These are phyloP conservation scores for Pichia sp. DNA, from an alignment of 1,139 yeast species.

Conservation along the genomic window DNA sequence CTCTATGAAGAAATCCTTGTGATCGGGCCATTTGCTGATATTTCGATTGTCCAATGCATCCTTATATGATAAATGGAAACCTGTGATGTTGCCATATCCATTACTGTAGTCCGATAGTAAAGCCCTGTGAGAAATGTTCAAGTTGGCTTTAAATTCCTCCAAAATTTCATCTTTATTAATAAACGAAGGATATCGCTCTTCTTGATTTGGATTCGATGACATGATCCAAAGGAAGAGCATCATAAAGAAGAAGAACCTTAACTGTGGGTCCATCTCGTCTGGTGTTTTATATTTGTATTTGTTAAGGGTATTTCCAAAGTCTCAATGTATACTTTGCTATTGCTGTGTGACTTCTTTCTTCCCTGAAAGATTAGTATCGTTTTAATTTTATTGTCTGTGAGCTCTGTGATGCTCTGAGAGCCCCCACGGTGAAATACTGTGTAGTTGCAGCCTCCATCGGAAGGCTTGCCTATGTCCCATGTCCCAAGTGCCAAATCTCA, in stretches of 20 bases:
- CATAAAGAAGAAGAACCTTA: slow-evolving; percentile 24
- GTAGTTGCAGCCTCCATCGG: too few species aligned
- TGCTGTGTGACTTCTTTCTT: too few species aligned
- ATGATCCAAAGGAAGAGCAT: slow-evolving; percentile 29
- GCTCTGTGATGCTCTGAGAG: too few species aligned
- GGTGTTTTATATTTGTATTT: too few species aligned
- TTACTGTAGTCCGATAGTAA: slow-evolving; percentile 37
- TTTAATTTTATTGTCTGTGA: too few species aligned
- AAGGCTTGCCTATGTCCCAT: too few species aligned
- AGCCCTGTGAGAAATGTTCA: slow-evolving; percentile 27
- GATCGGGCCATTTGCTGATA: slow-evolving; percentile 52
- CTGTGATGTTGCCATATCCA: slow-evolving; percentile 72
- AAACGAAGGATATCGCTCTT: slow-evolving; percentile 27
- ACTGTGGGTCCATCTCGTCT: slow-evolving; percentile 10
- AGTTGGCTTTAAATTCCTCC: slow-evolving; percentile 27
- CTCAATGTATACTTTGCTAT: neutral
- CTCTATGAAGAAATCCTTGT: slow-evolving; percentile 45
- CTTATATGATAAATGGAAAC: slow-evolving; percentile 54
- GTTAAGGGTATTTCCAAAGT: neutral
- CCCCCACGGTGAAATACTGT: too few species aligned
- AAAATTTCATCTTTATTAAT: slow-evolving; percentile 23
- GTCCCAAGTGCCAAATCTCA: too few species aligned
- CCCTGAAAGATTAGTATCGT: too few species aligned
- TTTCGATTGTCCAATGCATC: slow-evolving; percentile 43
- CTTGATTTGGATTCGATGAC: slow-evolving; percentile 31